phyloP scores from a whole-genome alignment of 2,329 filamentous ascomycete species.

The Penicillium glabrum region DNA sequence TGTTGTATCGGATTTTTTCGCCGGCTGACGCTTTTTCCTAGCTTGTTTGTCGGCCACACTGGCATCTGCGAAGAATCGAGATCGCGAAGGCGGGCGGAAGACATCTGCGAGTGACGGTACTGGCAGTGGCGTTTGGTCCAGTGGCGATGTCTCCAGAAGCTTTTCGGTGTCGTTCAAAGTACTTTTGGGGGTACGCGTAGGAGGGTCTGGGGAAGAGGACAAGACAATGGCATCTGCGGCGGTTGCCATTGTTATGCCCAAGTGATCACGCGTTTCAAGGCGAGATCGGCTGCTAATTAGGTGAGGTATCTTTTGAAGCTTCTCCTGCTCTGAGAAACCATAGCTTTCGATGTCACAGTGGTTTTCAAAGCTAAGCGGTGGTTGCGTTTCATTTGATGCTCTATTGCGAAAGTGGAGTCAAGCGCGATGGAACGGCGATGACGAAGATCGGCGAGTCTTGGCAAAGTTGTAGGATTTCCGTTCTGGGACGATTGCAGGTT shows the following conservation, averaged over 20 bases:
- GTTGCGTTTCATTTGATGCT: neutral
- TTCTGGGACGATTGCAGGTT: constrained; percentile 25
- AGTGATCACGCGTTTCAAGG: constrained; percentile 3
- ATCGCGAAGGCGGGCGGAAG: constrained; percentile 22
- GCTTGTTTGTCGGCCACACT: constrained; percentile 5
- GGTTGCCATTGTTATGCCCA: constrained; percentile 36
- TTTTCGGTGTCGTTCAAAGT: constrained; percentile 13
- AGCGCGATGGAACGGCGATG: constrained; percentile 4
- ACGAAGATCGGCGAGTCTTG: constrained; percentile 22
- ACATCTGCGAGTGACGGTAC: constrained; percentile 29
- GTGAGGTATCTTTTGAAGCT: neutral
- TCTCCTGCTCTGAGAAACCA: neutral
- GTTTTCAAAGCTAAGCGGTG: neutral
- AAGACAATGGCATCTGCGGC: constrained; percentile 39
- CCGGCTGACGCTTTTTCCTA: constrained; percentile 10
- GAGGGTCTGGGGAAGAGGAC: constrained; percentile 43
- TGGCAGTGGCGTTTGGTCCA: constrained; percentile 24
- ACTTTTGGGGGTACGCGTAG: constrained; percentile 33
- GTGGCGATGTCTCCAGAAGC: constrained; percentile 18
- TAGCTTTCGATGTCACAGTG: neutral
- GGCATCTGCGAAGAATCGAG: constrained; percentile 26
- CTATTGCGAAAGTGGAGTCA: neutral
- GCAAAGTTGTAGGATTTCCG: constrained; percentile 34
- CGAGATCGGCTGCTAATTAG: neutral
- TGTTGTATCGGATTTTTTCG: constrained; percentile 10